Percentiles rank a stretch among this genome's conserved stretches.
Conservation (phyloP, 2,329 filamentous ascomycete genomes). For the Paraphoma chrysanthemicola region DNA sequence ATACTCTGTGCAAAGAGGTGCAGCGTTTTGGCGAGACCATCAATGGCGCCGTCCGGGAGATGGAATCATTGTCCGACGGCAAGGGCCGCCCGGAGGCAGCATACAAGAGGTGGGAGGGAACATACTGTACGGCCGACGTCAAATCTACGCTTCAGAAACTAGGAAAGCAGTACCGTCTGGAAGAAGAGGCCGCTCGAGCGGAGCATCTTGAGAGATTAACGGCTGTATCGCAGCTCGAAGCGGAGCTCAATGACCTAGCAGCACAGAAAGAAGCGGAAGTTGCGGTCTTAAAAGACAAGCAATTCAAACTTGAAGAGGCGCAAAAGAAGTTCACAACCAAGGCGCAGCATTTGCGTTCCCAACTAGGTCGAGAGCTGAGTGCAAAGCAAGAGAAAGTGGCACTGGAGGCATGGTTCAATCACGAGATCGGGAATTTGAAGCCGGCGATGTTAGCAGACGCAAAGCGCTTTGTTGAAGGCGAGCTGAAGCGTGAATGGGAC, state of each 20-base stretch:
- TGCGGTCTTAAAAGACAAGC: background rate
- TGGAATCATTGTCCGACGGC: background rate
- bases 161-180: background rate
- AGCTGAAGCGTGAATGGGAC: background rate
- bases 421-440: background rate
- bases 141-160: background rate
- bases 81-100: background rate
- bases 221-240: background rate
- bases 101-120: conserved; percentile 5
- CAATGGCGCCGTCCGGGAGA: background rate
- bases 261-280: background rate
- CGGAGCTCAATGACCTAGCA: background rate
- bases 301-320: background rate
- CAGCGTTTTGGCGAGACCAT: background rate
- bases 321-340: background rate
- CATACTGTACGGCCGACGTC: background rate
- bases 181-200: background rate
- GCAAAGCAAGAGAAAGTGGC: background rate
- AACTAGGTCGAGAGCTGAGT: background rate
- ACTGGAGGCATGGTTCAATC: background rate
- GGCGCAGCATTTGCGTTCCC: background rate
- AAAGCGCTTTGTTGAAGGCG: background rate
- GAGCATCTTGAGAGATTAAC: background rate
- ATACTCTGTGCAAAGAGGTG: background rate
- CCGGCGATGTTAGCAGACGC: background rate